phyloP scores from a whole-genome alignment of 345 rosid genomes.

The Linum lewisii region DNA sequence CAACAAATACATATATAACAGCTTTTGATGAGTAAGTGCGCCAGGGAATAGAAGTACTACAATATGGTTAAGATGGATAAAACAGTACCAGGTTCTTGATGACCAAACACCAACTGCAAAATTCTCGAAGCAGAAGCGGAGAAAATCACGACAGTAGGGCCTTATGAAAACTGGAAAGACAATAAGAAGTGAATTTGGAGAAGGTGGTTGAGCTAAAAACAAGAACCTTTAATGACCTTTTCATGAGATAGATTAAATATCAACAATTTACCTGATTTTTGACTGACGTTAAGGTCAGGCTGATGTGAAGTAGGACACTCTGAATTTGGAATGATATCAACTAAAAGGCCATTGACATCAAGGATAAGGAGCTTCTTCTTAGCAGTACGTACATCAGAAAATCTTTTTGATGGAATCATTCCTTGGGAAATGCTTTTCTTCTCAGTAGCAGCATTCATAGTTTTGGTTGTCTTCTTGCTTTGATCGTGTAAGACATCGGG shows the following conservation, averaged over 20 bases:
- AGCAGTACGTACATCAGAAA: constrained; percentile 1
- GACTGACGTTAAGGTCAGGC: constrained; percentile 9
- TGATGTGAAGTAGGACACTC: not conserved
- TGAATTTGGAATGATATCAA: constrained; percentile 13
- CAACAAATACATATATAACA: not conserved
- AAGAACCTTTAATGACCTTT: not conserved
- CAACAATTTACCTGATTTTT: constrained; percentile 15
- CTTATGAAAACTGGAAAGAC: constrained; percentile 20
- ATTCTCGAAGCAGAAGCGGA: constrained; percentile 22
- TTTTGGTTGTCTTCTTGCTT: constrained; percentile 8
- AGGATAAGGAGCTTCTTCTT: constrained; percentile 24
- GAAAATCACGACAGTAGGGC: constrained; percentile 23
- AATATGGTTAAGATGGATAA: not conserved
- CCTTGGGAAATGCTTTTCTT: constrained; percentile 14
- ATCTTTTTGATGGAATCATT: constrained; percentile 16
- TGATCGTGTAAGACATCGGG: constrained; percentile 10
- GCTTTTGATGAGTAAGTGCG: not conserved
- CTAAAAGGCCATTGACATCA: constrained; percentile 26
- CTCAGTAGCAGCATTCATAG: constrained; percentile 10
- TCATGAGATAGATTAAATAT: not conserved
- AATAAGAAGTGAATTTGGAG: not conserved
- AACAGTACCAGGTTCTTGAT: constrained; percentile 17
- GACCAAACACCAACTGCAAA: constrained; percentile 28
- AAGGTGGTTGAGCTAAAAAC: not conserved
- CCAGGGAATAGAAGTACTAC: not conserved